Evolutionary conservation across 2,329 filamentous ascomycete genomes (phyloP).

Genomic region (Botrytis elliptica): DNA sequence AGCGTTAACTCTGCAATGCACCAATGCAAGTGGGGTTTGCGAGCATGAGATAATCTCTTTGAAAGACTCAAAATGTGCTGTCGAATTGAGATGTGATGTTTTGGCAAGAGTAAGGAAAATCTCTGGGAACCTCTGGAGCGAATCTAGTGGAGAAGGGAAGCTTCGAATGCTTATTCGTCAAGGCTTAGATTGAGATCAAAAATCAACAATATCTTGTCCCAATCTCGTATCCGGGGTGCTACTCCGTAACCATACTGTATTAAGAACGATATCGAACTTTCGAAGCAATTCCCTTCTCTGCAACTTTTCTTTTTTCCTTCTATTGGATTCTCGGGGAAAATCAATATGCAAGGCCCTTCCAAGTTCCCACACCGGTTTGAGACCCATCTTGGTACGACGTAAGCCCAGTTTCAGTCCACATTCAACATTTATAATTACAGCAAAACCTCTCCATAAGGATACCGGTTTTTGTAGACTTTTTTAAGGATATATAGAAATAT

Average conservation of each 20-base stretch:
- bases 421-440: neutral
- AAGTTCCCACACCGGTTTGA: conserved; percentile 10
- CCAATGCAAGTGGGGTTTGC: neutral
- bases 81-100: neutral
- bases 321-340: conserved; percentile 17
- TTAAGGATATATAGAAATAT: no score
- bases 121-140: neutral
- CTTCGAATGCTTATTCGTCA: neutral
- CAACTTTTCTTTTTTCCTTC: neutral
- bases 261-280: neutral
- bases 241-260: neutral
- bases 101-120: neutral
- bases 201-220: neutral
- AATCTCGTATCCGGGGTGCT: neutral
- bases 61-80: conserved; percentile 11
- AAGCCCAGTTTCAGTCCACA: neutral
- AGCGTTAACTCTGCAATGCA: neutral
- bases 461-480: no score
- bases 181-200: neutral
- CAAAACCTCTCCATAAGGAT: no score
- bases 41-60: conserved; percentile 11
- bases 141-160: neutral
- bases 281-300: neutral
- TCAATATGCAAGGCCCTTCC: conserved; percentile 4
- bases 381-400: neutral